These are phyloP conservation scores for Fusarium sp. DNA, from an alignment of 2,329 filamentous ascomycete genomes.

Conservation along the genomic window DNA sequence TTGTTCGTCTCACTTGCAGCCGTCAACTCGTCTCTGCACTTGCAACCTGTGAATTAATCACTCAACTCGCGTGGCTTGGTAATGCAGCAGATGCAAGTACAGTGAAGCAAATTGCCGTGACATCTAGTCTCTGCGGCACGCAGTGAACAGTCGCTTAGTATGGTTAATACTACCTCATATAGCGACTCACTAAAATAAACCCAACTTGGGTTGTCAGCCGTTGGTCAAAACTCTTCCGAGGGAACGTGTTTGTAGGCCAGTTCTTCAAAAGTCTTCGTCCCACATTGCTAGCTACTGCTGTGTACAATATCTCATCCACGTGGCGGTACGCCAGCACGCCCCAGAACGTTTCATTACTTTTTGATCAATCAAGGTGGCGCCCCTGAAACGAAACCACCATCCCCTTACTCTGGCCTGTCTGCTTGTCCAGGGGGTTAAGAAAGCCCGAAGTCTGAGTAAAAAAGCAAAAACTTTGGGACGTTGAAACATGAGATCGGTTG, in stretches of 20 bases:
- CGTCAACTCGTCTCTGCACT: constrained; percentile 15
- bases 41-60: constrained; percentile 13
- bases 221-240: background rate
- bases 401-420: constrained; percentile 11
- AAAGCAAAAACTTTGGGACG: constrained; percentile 35
- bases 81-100: constrained; percentile 24
- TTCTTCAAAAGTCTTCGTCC: constrained; percentile 17
- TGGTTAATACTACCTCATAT: background rate
- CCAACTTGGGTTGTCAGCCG: background rate
- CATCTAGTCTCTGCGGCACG: constrained; percentile 12
- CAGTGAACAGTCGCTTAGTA: constrained; percentile 1
- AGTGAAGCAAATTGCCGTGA: constrained; percentile 25
- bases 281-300: constrained; percentile 13
- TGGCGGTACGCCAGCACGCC: constrained; percentile 34
- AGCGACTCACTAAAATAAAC: background rate
- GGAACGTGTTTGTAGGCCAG: constrained; percentile 7
- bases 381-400: constrained; percentile 23
- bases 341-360: constrained; percentile 28
- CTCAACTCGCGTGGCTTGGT: constrained; percentile 30
- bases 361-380: constrained; percentile 17
- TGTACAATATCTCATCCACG: constrained; percentile 34
- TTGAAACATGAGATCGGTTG: constrained; percentile 44
- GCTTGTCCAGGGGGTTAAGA: background rate
- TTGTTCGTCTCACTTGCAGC: constrained; percentile 25
- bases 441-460: constrained; percentile 32